Percentiles rank a stretch among this genome's conserved stretches.
Conservation (phyloP, 257 asterid genomes). For the Capsicum rhomboideum region DNA sequence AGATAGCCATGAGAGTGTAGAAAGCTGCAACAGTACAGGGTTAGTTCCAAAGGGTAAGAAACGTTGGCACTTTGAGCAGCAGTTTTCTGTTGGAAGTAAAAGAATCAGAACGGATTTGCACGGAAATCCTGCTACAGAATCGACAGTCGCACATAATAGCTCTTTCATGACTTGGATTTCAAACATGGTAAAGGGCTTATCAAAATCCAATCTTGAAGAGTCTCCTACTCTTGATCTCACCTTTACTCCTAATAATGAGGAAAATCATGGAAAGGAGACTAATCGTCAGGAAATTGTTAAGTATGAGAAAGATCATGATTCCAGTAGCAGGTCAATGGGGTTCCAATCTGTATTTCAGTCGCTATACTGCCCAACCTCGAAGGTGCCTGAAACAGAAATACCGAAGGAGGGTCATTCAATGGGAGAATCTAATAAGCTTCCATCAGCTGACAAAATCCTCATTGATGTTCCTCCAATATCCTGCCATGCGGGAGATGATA, state of each 20-base stretch:
- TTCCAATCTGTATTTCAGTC: slow-evolving; percentile 49
- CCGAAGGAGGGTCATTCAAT: slow-evolving; percentile 12
- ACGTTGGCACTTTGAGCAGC: slow-evolving; percentile 16
- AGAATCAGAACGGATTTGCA: slow-evolving; percentile 30
- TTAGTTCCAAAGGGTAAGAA: slow-evolving; percentile 30
- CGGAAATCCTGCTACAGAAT: slow-evolving; percentile 20
- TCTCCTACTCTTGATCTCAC: slow-evolving; percentile 18
- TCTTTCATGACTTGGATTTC: slow-evolving; percentile 77
- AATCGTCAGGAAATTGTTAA: slow-evolving; percentile 13
- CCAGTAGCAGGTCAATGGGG: slow-evolving; percentile 22
- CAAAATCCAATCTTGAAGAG: slow-evolving; percentile 24
- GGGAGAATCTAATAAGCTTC: slow-evolving; percentile 13
- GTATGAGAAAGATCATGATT: slow-evolving; percentile 15
- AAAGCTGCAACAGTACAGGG: slow-evolving; percentile 63
- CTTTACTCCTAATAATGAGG: slow-evolving; percentile 16
- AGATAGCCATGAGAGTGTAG: slow-evolving; percentile 38
- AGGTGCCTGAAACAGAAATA: slow-evolving; percentile 6
- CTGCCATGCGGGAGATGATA: slow-evolving; percentile 2
- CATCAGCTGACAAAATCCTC: slow-evolving; percentile 10
- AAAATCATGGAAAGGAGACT: slow-evolving; percentile 4
- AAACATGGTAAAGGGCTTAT: slow-evolving; percentile 56
- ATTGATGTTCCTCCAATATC: slow-evolving; percentile 6
- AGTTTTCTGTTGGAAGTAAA: slow-evolving; percentile 26
- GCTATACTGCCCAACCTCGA: slow-evolving; percentile 21
- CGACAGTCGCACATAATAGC: slow-evolving; percentile 22